Evolutionary conservation across 2,329 filamentous ascomycete genomes (phyloP), one percentile per base, ranked within the genome.

Genomic region (Sporothrix brunneoviolacea): DNA sequence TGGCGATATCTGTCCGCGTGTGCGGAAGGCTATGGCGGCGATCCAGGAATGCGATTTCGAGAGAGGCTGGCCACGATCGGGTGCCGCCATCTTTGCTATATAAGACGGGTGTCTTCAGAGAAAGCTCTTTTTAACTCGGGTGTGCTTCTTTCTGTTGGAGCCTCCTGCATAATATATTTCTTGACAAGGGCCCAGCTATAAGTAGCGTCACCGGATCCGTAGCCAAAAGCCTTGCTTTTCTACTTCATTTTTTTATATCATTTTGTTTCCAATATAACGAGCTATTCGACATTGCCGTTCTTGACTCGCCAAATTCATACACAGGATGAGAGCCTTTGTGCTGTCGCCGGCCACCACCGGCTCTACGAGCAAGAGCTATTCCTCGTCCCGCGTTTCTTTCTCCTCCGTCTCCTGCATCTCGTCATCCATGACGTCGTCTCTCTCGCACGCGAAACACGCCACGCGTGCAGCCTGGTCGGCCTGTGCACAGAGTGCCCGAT

Each of bases 381-480:
- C 39, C 10, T 28, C 35, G 9, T 39, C 33, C 16, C 37, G 24
- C 22, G 36, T 35, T 19, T 8, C 38, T 3, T 8, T 38, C 12
- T 41, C 46, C 5, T 18, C 33, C 38, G 30, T 36, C 38, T 42
- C 46, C 3, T 5, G 4, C 18, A 3, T 8, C n/a, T 37, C 35
- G 4, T 7, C 32, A 35, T 13, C n/a, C 13, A 16, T 35, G 32
- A 15, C 32, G 6, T 33, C 45, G 12, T 48, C 45, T 12, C 27
- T 48, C 9, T 19, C 45, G 27, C 43, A 52, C 27, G 50, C 50
- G 22, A 43, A 39, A 21, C 44, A 33, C 21, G 50, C 50, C 44
- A 48, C 50, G 16, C 33, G 38, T 4, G 50, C 50, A 24, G 50
- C 39, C 44, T 52, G 50, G 50, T 44, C 39, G 9, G 40, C 38